A percentile compares a stretch with the other conserved stretches of the same genome.
These are phyloP conservation scores for Penicillium paxilli DNA, from an alignment of 495 filamentous ascomycete genomes.

Conservation along the genomic window DNA sequence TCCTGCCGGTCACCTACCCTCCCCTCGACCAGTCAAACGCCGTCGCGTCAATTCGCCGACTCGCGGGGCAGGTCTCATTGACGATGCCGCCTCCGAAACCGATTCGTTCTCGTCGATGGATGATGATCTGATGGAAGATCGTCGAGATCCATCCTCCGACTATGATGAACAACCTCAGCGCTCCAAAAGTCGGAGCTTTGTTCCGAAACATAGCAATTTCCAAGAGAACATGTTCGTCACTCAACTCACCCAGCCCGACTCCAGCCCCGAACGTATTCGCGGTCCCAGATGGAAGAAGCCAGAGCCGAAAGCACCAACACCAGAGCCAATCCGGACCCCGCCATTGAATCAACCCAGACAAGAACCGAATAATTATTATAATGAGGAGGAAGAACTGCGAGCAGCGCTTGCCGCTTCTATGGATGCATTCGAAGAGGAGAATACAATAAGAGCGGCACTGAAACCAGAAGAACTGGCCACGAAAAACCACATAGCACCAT, in stretches of 20 bases:
- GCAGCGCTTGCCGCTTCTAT: conserved; percentile 44
- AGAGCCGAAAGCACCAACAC: conserved; percentile 17
- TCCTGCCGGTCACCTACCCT: conserved; percentile 3
- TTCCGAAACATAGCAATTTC: conserved; percentile 40
- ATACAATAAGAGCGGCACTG: conserved; percentile 6
- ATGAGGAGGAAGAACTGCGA: conserved; percentile 35
- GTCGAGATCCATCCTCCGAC: conserved; percentile 13
- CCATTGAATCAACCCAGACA: background rate
- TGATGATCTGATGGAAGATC: conserved; percentile 17
- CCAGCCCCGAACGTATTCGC: conserved; percentile 54
- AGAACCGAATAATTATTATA: conserved; percentile 9
- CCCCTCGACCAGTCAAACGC: conserved; percentile 36
- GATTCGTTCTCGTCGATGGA: conserved; percentile 29
- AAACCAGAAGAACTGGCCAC: background rate
- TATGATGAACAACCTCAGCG: conserved; percentile 24
- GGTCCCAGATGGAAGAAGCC: conserved; percentile 55
- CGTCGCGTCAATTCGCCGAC: conserved; percentile 28
- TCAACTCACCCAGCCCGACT: conserved; percentile 50
- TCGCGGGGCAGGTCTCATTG: conserved; percentile 4
- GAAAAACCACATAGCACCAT: background rate
- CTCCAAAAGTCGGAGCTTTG: conserved; percentile 45
- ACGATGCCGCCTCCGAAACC: conserved; percentile 16
- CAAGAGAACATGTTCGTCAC: conserved; percentile 56
- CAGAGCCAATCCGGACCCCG: background rate
- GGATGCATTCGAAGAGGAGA: conserved; percentile 43